Percentiles rank a stretch among this genome's conserved stretches.
Conservation (phyloP, 1,284 basidiomycete species). For the Vanrija sp. region DNA sequence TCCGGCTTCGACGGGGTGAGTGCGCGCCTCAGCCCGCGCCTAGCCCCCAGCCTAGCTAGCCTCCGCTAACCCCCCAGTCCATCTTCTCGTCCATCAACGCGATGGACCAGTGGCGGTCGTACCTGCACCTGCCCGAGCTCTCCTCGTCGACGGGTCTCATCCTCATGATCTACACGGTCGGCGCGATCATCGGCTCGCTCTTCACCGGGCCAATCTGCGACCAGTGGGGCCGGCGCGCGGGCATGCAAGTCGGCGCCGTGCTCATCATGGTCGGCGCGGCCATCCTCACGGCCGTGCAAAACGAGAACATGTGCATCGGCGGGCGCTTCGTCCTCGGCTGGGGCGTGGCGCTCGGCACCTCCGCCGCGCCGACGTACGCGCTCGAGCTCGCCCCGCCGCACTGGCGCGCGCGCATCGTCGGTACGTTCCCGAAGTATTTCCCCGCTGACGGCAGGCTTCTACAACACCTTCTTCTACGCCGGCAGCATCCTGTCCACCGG, state of each 20-base stretch:
- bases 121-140: conserved; percentile 17
- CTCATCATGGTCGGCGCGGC: not conserved
- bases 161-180: conserved; percentile 24
- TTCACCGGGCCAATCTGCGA: not conserved
- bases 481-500: conserved; percentile 3
- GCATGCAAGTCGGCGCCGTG: not conserved
- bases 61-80: conserved; percentile 6
- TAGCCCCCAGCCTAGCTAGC: not conserved
- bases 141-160: conserved; percentile 19
- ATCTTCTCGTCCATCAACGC: conserved; percentile 26
- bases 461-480: conserved; percentile 1
- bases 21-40: not conserved
- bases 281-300: not conserved
- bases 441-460: conserved; percentile 12
- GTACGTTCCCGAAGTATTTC: conserved; percentile 3
- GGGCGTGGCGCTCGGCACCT: not conserved
- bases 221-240: not conserved
- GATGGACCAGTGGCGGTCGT: conserved; percentile 18
- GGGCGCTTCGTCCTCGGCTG: conserved; percentile 1
- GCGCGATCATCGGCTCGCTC: conserved; percentile 19
- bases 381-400: not conserved
- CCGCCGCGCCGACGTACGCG: not conserved
- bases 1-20: conserved; percentile 20
- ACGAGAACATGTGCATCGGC: not conserved
- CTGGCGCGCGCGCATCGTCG: conserved; percentile 4